Conservation (phyloP, 106 monocot genomes). For the Cymbidium sinense region DNA sequence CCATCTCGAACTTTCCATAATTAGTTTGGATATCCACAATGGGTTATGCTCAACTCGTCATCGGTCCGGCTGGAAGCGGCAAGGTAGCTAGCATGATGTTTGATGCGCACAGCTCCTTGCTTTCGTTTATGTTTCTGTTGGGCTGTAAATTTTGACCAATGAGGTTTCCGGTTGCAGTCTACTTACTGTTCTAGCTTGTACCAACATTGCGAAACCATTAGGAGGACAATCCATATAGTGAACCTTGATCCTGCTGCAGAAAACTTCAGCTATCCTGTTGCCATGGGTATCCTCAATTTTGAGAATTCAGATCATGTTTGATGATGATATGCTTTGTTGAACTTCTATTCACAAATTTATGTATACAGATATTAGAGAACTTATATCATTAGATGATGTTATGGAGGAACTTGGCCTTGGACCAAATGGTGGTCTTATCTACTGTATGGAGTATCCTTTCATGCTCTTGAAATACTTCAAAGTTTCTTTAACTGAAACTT, state of each 20-base stretch:
- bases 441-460: slow-evolving; percentile 97
- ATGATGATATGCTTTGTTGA: background rate
- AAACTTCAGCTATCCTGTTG: slow-evolving; percentile 73
- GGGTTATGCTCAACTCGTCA: slow-evolving; percentile 91
- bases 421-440: slow-evolving; percentile 84
- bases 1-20: background rate
- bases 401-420: slow-evolving; percentile 92
- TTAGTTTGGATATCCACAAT: slow-evolving; percentile 21
- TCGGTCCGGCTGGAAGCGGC: slow-evolving; percentile 95
- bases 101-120: background rate
- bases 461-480: background rate
- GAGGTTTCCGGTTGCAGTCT: slow-evolving; percentile 33
- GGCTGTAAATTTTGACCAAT: background rate
- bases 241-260: slow-evolving; percentile 97
- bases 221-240: slow-evolving; percentile 72
- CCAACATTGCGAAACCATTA: slow-evolving; percentile 60
- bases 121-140: background rate
- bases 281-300: slow-evolving; percentile 39
- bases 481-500: background rate
- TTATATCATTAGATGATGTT: slow-evolving; percentile 87
- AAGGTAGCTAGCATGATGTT: slow-evolving; percentile 33
- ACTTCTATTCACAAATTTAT: slow-evolving; percentile 2
- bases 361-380: slow-evolving; percentile 80
- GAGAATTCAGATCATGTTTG: background rate
- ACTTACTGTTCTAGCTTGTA: slow-evolving; percentile 91